Evolutionary conservation across 2,329 filamentous ascomycete genomes (phyloP).

Genomic region (Ploettnerulaceae sp.): DNA sequence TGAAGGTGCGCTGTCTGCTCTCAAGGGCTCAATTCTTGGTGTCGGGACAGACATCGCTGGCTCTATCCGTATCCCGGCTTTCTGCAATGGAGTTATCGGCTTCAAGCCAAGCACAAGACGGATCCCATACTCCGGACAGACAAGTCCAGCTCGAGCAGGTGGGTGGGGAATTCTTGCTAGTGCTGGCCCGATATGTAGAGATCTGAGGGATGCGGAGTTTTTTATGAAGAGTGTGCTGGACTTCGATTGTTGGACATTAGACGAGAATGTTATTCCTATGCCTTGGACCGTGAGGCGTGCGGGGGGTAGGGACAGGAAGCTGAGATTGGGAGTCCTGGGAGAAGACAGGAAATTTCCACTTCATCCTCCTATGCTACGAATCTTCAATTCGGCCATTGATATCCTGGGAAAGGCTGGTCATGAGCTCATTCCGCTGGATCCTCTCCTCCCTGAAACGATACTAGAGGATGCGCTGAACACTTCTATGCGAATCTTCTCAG

Average conservation of each 20-base stretch:
- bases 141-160: conserved; percentile 4
- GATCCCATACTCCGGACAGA: conserved; percentile 20
- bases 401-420: conserved; percentile 42
- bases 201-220: conserved; percentile 37
- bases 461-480: background rate
- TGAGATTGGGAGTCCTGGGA: conserved; percentile 46
- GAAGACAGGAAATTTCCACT: conserved; percentile 45
- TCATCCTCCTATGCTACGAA: conserved; percentile 46
- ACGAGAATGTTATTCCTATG: conserved; percentile 38
- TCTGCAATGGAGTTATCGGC: conserved; percentile 44
- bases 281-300: conserved; percentile 41
- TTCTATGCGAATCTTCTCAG: conserved; percentile 8
- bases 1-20: conserved; percentile 22
- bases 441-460: background rate
- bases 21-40: conserved; percentile 17
- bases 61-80: conserved; percentile 33
- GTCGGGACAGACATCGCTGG: conserved; percentile 27
- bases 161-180: conserved; percentile 35
- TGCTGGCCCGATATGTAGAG: conserved; percentile 41
- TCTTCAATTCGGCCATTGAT: conserved; percentile 39
- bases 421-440: conserved; percentile 36
- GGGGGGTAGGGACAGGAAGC: conserved; percentile 11
- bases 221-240: conserved; percentile 40
- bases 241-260: conserved; percentile 41
- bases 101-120: conserved; percentile 27